Base-by-base conservation (phyloP, 306 rosid species). In the Sophora flavescens region DNA sequence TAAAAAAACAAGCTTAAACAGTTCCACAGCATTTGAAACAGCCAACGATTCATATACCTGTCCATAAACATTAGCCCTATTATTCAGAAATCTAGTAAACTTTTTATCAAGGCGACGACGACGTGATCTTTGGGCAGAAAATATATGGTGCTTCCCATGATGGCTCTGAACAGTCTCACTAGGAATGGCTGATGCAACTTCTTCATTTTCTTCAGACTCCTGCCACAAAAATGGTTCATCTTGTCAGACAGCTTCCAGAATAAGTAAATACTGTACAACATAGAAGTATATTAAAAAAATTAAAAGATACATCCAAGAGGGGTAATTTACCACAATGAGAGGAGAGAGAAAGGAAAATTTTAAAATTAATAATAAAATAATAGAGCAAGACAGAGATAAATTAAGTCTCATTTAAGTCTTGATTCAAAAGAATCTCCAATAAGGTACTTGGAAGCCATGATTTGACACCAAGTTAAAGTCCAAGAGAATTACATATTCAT, bases 1-100 rank as follows among this genome's bases (percentile, higher is more conserved):
- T 74, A 92, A 77, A 77, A 95, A 95, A 69, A 95, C 91, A 80
- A 95, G 97, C 89, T 95, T 95, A 87, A 95, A 95, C 47, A 95
- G 90, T 89, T 95, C 97, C 78, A 95, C 96, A 42, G 91, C 97
- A 86, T 90, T 95, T 64, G 99, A 89, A 83, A 95, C 82, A 68
- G 99, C 97, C 89, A 95, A 81, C 53, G 99, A 92, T 70, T 89
- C 87, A 39, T 84, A 75, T 56, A 92, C 91, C 83, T 87, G 87
- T 85, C 84, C 85, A 70, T 81, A 78, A 67, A 78, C 84, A 83
- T 83, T 81, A 66, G 84, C 85, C 72, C 78, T 82, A 68, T 81
- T 82, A 75, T 78, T 83, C 76, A 90, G 74, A 84, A 89, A 84
- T 85, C 82, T 85, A 22, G 82, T 85, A 68, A 89, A 80, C 47